These are phyloP conservation scores for Coniochaeta hoffmannii DNA, from an alignment of 2,329 filamentous ascomycete genomes.

Conservation along the genomic window DNA sequence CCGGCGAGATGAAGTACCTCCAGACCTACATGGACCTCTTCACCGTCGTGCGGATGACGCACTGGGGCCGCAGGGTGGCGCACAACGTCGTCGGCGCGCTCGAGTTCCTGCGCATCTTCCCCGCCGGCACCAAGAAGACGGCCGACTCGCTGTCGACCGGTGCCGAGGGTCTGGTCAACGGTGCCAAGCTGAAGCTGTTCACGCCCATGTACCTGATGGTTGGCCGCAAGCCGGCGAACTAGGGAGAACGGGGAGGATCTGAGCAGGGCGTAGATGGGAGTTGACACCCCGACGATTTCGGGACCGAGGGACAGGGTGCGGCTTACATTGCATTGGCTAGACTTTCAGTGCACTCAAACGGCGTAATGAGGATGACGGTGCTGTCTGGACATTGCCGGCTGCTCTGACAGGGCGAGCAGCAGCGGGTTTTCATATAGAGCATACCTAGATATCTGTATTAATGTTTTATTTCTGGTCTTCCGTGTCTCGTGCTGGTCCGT, in stretches of 20 bases:
- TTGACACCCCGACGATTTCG: background rate
- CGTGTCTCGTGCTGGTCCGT: background rate
- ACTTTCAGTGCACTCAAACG: background rate
- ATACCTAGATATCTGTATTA: background rate
- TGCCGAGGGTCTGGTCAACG: slow-evolving; percentile 78
- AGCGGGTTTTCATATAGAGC: background rate
- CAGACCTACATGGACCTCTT: slow-evolving; percentile 71
- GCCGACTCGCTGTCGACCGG: slow-evolving; percentile 79
- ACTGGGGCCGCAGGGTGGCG: slow-evolving; percentile 65
- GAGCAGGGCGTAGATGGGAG: background rate
- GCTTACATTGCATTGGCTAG: background rate
- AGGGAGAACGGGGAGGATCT: background rate
- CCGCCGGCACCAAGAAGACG: slow-evolving; percentile 86
- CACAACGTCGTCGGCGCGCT: slow-evolving; percentile 71
- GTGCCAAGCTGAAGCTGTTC: slow-evolving; percentile 84
- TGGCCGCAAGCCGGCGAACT: slow-evolving; percentile 65
- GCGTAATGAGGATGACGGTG: slow-evolving; percentile 1
- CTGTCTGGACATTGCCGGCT: background rate
- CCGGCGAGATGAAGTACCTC: slow-evolving; percentile 78
- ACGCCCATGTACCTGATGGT: slow-evolving; percentile 99
- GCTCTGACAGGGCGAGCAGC: background rate
- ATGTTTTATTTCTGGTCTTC: background rate
- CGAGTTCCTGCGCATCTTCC: slow-evolving; percentile 69
- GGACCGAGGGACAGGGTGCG: background rate
- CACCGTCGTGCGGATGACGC: slow-evolving; percentile 84